A percentile compares a stretch with the other conserved stretches of the same genome.
Conservation (phyloP, 306 rosid genomes). For the Malus sieversii region DNA sequence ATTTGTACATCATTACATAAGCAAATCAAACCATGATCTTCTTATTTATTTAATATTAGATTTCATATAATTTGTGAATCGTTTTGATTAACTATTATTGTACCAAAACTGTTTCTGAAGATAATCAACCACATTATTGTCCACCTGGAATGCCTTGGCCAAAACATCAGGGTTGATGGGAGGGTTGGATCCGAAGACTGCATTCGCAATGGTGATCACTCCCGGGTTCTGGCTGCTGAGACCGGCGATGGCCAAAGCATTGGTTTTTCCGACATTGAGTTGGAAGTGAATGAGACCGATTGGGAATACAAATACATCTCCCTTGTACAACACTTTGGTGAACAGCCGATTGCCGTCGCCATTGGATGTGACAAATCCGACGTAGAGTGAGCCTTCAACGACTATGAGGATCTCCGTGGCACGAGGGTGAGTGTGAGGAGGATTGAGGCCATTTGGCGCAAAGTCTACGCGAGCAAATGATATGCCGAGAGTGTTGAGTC, state of each 20-base stretch:
- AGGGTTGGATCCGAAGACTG: background rate
- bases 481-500: constrained; percentile 5
- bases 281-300: background rate
- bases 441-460: constrained; percentile 2
- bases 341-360: background rate
- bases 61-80: background rate
- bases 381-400: constrained; percentile 1
- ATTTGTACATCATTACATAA: background rate
- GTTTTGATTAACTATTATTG: background rate
- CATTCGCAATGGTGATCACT: background rate
- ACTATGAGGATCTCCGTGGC: background rate
- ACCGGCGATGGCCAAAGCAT: background rate
- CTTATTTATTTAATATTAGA: background rate
- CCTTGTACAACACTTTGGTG: background rate
- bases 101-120: constrained; percentile 9
- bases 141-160: constrained; percentile 4
- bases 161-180: background rate
- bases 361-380: constrained; percentile 8
- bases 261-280: background rate
- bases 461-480: background rate
- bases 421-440: constrained; percentile 9
- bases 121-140: background rate
- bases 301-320: background rate
- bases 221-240: background rate
- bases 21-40: background rate